Base-by-base conservation (phyloP, 306 rosid species). In the Hippophae rhamnoides region DNA sequence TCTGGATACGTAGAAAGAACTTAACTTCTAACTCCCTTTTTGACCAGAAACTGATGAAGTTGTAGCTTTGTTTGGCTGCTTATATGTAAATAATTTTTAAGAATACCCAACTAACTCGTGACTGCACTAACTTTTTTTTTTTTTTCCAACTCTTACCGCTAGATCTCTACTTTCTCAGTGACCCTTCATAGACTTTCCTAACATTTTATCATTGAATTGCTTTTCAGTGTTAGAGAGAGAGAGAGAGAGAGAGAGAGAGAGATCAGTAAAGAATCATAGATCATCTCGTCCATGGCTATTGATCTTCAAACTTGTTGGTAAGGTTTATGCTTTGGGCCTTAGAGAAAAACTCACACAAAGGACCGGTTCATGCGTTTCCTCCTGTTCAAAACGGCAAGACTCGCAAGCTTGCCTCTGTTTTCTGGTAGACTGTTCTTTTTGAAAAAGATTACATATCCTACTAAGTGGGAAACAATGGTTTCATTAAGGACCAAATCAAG, bases 161-260 rank as follows among this genome's bases (percentile, higher is more conserved):
- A 0, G 10, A 10, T 56, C 41, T 58, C 62, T 5, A 8, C 7
- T 12, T 43, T 13, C 8, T 56, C 41, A 27, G 8, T 11, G n/a
- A 12, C 43, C 43, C 41, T 27, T 56, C 41, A 9, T 9, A 5
- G 60, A 31, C 38, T 14, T 27, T 7, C 41, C 60, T 56, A 5
- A 2, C 8, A 10, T 13, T 58, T 14, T 5, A 12, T 58, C 23
- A 3, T 61, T 47, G 43, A 12, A 61, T 47, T 26, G 56, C 13
- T 48, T 47, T 61, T 61, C 65, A 48, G 56, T 54, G 56, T 55
- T n/a, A 13, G 63, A 46, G 38, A 31, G 38, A 31, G 38, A 31
- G 38, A 31, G 26, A 18, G 5, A 38, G n/a, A 13, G 63, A 46
- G 38, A 31, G 38, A 31, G 38, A 31, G 38, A 31, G 26, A 18